Conservation (phyloP, 2,329 filamentous ascomycete genomes). For the Apiospora hydei region DNA sequence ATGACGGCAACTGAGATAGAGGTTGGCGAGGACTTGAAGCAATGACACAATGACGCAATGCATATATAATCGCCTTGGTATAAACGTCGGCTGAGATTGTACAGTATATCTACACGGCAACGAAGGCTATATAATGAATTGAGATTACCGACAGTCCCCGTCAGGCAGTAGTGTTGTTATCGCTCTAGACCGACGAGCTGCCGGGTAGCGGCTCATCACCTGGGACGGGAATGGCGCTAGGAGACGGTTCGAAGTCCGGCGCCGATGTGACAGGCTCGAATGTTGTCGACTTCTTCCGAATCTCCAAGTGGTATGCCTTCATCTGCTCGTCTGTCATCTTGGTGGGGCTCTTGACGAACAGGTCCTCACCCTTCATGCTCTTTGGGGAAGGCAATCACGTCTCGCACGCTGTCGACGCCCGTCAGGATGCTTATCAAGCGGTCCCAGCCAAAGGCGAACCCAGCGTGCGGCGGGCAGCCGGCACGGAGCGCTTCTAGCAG, state of each 20-base stretch:
- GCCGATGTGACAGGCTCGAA: not conserved
- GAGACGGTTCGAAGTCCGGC: not conserved
- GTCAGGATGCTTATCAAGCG: constrained; percentile 82
- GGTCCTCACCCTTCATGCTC: constrained; percentile 87
- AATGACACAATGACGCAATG: not conserved
- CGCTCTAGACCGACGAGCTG: not conserved
- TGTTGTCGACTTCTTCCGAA: not conserved
- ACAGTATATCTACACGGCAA: not conserved
- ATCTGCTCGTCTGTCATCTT: constrained; percentile 66
- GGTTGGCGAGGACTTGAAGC: not conserved
- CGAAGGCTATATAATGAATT: not conserved
- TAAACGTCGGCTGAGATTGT: not conserved
- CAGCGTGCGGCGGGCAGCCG: constrained; percentile 94
- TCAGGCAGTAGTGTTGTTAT: not conserved
- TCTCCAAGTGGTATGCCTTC: constrained; percentile 53
- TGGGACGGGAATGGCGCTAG: not conserved
- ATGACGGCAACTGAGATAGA: not conserved
- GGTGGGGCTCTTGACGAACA: constrained; percentile 80
- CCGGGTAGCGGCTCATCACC: constrained; percentile 14
- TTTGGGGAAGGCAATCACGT: constrained; percentile 98
- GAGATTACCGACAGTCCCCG: not conserved
- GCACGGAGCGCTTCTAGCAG: constrained; percentile 81
- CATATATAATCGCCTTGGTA: not conserved
- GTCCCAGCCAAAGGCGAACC: constrained; percentile 92
- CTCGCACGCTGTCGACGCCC: constrained; percentile 77